Base-by-base conservation (phyloP, 257 asterid species). In the Parsonsia alboflavescens region DNA sequence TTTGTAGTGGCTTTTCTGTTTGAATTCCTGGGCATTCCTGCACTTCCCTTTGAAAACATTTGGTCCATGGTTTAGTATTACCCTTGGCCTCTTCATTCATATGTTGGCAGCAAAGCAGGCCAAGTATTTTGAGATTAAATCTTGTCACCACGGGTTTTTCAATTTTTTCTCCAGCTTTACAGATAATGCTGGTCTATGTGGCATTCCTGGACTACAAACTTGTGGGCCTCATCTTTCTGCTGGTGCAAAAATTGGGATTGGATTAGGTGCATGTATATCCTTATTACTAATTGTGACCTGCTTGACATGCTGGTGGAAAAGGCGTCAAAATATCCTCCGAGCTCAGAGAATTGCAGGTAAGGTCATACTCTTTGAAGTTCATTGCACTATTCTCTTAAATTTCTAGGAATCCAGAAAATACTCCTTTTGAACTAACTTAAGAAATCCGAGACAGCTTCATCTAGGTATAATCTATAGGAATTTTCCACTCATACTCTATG, bases 181-280 rank as follows among this genome's bases (percentile, higher is more conserved):
- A 3, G 98, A 92, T 78, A 95, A 95, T 82, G 83, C 93, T 33
- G 96, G 99, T 56, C 93, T 95, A 11, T 95, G 99, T 28, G 99
- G 99, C 76, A 89, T 95, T 79, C 96, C 97, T 2, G 99, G 99
- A 62, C 79, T 95, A 62, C 88, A 80, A 73, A 53, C 91, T 49
- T 95, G 99, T 36, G 96, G 93, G 73, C 79, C 91, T 46, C 99
- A 90, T 82, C 93, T 95, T 58, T 85, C 97, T 6, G 61, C 82
- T 68, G 96, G 97, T 65, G 97, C 89, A 36, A 95, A 84, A 87
- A 64, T 87, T 36, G 98, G 97, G 63, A 73, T 95, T 21, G 98
- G 82, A 48, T 65, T 92, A 16, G 96, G 96, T 22, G 82, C 80
- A 7, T 76, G 83, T 42, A 81, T 91, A 63, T 85, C 83, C 13